These are phyloP conservation scores for Diaporthe ilicicola DNA, from an alignment of 2,329 filamentous ascomycete species.

Conservation along the genomic window DNA sequence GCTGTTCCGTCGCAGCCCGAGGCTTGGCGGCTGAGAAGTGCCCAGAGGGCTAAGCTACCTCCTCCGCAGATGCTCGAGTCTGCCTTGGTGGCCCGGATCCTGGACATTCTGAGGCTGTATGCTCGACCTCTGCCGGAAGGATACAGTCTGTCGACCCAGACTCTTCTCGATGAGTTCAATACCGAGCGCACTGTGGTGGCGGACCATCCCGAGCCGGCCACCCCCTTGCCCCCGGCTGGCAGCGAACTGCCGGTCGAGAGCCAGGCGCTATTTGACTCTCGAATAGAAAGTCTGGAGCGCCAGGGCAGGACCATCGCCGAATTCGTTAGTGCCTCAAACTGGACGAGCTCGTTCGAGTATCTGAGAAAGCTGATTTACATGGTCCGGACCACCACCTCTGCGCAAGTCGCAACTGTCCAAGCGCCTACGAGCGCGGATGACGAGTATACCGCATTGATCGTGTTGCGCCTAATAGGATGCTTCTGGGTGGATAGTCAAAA, in stretches of 20 bases:
- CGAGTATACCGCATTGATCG: conserved; percentile 61
- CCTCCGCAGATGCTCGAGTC: conserved; percentile 56
- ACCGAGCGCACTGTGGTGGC: conserved; percentile 48
- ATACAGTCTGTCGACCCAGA: conserved; percentile 63
- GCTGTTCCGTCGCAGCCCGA: conserved; percentile 22
- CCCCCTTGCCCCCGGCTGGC: conserved; percentile 35
- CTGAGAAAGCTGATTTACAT: conserved; percentile 61
- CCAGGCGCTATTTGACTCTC: conserved; percentile 44
- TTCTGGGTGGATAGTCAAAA: conserved; percentile 72
- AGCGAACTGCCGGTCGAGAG: conserved; percentile 48
- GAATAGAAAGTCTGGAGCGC: conserved; percentile 58
- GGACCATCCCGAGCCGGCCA: conserved; percentile 38
- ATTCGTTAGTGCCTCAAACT: conserved; percentile 71
- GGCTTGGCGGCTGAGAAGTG: conserved; percentile 1
- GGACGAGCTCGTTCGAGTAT: conserved; percentile 67
- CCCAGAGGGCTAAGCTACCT: conserved; percentile 37
- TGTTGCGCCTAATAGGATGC: conserved; percentile 67
- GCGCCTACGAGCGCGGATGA: conserved; percentile 53
- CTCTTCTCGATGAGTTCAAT: conserved; percentile 63
- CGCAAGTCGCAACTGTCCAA: conserved; percentile 49
- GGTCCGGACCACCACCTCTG: conserved; percentile 54
- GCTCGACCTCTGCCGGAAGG: conserved; percentile 66
- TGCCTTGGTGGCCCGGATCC: conserved; percentile 60
- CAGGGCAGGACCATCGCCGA: conserved; percentile 67
- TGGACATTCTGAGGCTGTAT: conserved; percentile 65